Base-by-base conservation (phyloP, 176 grass and related monocot species). In the Zoysia pacifica region DNA sequence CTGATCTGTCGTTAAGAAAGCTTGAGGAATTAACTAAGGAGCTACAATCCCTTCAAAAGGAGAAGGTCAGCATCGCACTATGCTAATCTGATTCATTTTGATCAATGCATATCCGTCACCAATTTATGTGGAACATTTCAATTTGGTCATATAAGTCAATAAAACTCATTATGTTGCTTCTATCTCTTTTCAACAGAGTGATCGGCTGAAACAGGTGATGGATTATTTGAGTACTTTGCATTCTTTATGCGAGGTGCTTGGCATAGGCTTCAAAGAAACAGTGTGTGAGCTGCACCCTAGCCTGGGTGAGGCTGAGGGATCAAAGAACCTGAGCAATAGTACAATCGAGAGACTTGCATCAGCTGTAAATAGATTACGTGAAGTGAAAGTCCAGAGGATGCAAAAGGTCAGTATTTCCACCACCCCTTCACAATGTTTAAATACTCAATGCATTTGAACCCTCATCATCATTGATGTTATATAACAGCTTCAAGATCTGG, bases 401-500 rank as follows among this genome's bases (percentile, higher is more conserved):
- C 72, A 93, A 44, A 93, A 93, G 91, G 91, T 93, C 65, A 73
- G 48, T 42, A 6, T 62, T 47, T 70, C 53, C 28, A 28, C 28
- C 28, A 28, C 28, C 28, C 28, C 28, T 28, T 28, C 28, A 28
- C 28, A 28, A 28, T 28, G 28, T 28, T 28, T 28, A 28, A 28
- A 28, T 28, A 28, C 28, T 28, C 28, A 28, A 28, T 28, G 28
- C 28, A 28, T 28, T 28, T 28, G 28, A 28, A 28, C 28, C 28
- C 28, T 28, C 28, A 28, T 28, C 28, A 28, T 28, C 28, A 28
- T 28, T 28, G 28, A 28, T 28, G 28, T 28, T 28, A 28, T 28
- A 28, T 28, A 28, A 28, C 87, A 93, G 93, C 90, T 97, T 97
- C 93, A 97, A 97, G 90, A 93, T 79, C 87, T 97, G 41, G 90